A percentile compares a stretch with the other conserved stretches of the same genome.
phyloP scores from a whole-genome alignment of 2,329 filamentous ascomycete genomes.

The Aureobasidium sp. region DNA sequence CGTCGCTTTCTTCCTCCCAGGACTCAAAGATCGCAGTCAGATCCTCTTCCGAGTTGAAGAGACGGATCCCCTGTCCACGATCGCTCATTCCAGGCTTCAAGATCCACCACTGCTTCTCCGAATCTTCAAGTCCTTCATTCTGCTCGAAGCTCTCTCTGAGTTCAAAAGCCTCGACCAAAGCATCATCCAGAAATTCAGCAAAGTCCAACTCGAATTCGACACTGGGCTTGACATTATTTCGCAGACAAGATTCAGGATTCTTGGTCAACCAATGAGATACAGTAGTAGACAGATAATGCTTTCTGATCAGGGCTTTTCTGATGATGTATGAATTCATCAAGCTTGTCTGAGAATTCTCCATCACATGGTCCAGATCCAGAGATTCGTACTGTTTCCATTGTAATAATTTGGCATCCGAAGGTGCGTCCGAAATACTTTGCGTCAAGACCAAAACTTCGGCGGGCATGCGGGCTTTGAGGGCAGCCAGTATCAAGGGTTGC shows the following conservation, averaged over 20 bases:
- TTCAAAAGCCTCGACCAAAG: slow-evolving; percentile 76
- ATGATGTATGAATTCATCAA: slow-evolving; percentile 89
- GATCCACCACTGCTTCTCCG: slow-evolving; percentile 66
- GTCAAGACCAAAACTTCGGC: slow-evolving; percentile 26
- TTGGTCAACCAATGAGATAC: slow-evolving; percentile 81
- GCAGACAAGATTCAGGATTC: slow-evolving; percentile 62
- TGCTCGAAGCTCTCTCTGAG: slow-evolving; percentile 66
- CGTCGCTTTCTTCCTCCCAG: slow-evolving; percentile 51
- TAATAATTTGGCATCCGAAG: slow-evolving; percentile 46
- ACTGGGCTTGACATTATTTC: slow-evolving; percentile 62
- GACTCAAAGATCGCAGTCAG: slow-evolving; percentile 82
- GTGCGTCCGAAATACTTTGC: slow-evolving; percentile 49
- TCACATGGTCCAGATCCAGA: slow-evolving; percentile 72
- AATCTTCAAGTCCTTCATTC: slow-evolving; percentile 45
- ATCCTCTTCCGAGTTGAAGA: slow-evolving; percentile 80
- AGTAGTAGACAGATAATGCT: slow-evolving; percentile 84
- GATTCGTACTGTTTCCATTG: slow-evolving; percentile 83
- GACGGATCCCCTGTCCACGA: slow-evolving; percentile 79
- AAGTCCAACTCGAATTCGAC: slow-evolving; percentile 94
- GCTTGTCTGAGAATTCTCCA: slow-evolving; percentile 51
- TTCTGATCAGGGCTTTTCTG: slow-evolving; percentile 90
- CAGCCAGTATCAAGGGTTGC: slow-evolving; percentile 70
- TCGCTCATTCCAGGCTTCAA: slow-evolving; percentile 98
- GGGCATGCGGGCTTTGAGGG: slow-evolving; percentile 58
- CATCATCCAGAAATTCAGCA: slow-evolving; percentile 92